Base-by-base conservation (phyloP, 2,329 filamentous ascomycete genomes). In the Myriosclerotinia scirpicola region DNA sequence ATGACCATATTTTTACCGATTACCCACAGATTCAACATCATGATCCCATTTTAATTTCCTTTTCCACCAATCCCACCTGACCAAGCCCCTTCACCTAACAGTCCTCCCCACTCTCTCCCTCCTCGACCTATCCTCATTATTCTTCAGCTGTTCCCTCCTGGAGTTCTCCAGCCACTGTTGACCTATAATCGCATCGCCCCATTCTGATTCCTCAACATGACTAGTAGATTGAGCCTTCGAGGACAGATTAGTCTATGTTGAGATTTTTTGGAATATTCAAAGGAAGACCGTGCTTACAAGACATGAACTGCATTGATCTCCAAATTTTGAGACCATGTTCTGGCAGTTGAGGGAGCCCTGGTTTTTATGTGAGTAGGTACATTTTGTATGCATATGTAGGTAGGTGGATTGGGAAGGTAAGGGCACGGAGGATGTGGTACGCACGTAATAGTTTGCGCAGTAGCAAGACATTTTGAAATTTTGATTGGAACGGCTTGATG, bases 381-480 rank as follows among this genome's bases (percentile, higher is more conserved):
- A 15, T 22, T 42, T 9, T 48, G 20, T 48, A 60, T 48, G n/a
- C 15, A 11, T 36, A 34, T 22, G 17, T 36, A 4, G n/a, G 17
- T 36, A 4, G n/a, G 5, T 26, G 34, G 30, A 26, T 38, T 44
- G 14, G 7, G 5, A 36, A 36, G 12, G 22, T 8, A 20, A 5
- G 7, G 34, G 5, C 17, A 12, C 5, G 11, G 22, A 40, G 48
- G 48, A 30, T 55, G 50, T 20, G 14, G 26, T 20, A 64, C 52
- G n/a, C 42, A 64, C 62, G 8, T 64, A 64, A 30, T 64, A 64
- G 30, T 64, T 64, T 48, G 62, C 62, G 53, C 53, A 64, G 42
- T 64, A 64, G n/a, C 62, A 64, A 30, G 62, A 38, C 62, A 64
- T 64, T 22, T 40, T 48, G 53, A 17, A 2, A 46, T 36, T 14